Percentiles rank a stretch among this genome's conserved stretches.
Evolutionary conservation across 1,284 basidiomycete species (phyloP).

Genomic region (Inonotus obliquus): DNA sequence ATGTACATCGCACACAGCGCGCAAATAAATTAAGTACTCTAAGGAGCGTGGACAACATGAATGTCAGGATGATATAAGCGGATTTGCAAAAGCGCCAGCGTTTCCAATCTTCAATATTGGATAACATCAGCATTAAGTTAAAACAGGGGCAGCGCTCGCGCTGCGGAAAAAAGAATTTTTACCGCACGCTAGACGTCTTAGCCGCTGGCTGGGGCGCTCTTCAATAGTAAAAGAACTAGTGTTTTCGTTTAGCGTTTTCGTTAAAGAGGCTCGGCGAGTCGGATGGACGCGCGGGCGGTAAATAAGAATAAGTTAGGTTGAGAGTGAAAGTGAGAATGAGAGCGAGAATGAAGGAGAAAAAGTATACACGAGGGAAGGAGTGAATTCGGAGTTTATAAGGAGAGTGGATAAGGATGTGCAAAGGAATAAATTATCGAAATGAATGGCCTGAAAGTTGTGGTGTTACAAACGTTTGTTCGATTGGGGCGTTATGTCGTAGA

Average conservation of each 20-base stretch:
- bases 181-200: constrained; percentile 2
- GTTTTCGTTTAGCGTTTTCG: background rate
- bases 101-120: background rate
- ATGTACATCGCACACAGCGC: background rate
- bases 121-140: constrained; percentile 1
- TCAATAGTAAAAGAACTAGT: background rate
- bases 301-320: constrained; percentile 13
- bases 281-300: constrained; percentile 9
- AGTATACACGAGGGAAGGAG: background rate
- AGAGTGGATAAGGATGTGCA: background rate
- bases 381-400: background rate
- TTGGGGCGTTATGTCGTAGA: background rate
- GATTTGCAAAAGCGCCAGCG: background rate
- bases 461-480: background rate
- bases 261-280: background rate
- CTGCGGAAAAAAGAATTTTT: background rate
- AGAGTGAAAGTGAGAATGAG: background rate
- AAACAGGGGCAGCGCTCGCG: constrained; percentile 11
- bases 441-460: background rate
- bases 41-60: background rate
- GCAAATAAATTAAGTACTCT: background rate
- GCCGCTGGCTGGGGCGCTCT: constrained; percentile 3
- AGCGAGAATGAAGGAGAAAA: background rate
- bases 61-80: too few relatives aligned
- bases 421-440: background rate